Evolutionary conservation across 768 basidiomycete genomes (phyloP).

Genomic region (Kwoniella dejecticola): DNA sequence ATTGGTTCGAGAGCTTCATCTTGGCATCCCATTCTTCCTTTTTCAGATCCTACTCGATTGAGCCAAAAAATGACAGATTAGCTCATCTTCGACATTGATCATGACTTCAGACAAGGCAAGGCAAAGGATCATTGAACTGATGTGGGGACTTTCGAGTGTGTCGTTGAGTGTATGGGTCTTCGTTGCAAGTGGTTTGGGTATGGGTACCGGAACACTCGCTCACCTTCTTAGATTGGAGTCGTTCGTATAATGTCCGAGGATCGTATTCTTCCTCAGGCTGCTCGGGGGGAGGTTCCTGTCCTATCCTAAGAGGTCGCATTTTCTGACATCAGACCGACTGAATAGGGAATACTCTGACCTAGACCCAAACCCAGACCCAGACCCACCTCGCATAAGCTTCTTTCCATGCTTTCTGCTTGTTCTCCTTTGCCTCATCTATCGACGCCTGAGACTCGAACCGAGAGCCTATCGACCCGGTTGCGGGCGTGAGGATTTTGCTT

Average conservation of each 20-base stretch:
- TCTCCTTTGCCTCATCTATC: constrained; percentile 54
- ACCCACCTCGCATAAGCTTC: constrained; percentile 56
- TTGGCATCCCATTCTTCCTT: constrained; percentile 58
- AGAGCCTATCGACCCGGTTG: constrained; percentile 40
- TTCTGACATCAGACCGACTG: constrained; percentile 2
- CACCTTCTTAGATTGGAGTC: constrained; percentile 53
- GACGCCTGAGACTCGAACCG: constrained; percentile 56
- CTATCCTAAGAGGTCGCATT: constrained; percentile 42
- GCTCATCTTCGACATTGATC: too few species aligned
- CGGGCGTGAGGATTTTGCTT: constrained; percentile 15
- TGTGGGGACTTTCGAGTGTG: too few species aligned
- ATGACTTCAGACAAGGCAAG: too few species aligned
- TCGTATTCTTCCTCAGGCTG: constrained; percentile 45
- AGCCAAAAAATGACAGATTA: neutral
- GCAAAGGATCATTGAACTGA: too few species aligned
- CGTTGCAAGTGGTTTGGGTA: too few species aligned
- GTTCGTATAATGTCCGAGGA: constrained; percentile 54
- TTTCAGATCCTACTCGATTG: constrained; percentile 46
- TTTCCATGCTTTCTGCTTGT: constrained; percentile 56
- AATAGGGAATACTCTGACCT: too few species aligned
- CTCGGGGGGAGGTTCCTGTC: constrained; percentile 56
- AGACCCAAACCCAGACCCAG: too few species aligned
- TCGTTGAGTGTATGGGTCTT: too few species aligned
- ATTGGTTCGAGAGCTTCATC: constrained; percentile 58
- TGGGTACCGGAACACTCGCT: too few species aligned